phyloP scores from a whole-genome alignment of 225 moss, liverwort and hornwort species.

The Takakia lepidozioides region DNA sequence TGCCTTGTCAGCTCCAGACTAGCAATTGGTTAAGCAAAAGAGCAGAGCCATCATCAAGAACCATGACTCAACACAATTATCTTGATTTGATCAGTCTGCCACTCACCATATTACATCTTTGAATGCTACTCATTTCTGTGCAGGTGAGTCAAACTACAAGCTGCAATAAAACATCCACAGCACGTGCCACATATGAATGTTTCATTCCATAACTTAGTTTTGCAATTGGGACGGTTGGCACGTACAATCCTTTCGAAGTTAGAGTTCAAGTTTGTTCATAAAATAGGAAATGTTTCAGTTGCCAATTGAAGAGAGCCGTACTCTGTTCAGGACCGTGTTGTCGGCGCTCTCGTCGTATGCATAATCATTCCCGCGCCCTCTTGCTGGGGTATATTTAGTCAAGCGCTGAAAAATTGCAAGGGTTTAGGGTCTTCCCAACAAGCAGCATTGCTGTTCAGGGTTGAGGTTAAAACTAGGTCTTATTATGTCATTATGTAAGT shows the following conservation, averaged over 20 bases:
- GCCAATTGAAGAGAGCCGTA: conserved; percentile 31
- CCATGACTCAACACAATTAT: too few species aligned
- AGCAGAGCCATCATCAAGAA: too few species aligned
- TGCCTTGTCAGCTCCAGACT: too few species aligned
- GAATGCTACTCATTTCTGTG: not conserved
- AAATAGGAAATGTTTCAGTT: conserved; percentile 5
- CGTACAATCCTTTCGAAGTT: too few species aligned
- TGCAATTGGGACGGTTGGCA: too few species aligned
- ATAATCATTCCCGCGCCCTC: conserved; percentile 43
- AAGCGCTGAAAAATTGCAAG: conserved; percentile 42
- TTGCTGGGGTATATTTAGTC: conserved; percentile 49
- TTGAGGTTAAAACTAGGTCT: too few species aligned
- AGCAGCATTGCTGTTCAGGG: conserved; percentile 19
- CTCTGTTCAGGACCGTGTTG: conserved; percentile 46
- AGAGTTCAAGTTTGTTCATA: too few species aligned
- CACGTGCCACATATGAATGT: not conserved
- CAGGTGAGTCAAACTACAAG: not conserved
- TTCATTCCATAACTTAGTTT: not conserved
- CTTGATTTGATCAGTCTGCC: too few species aligned
- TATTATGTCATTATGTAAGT: too few species aligned
- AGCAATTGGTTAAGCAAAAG: too few species aligned
- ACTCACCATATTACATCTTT: too few species aligned
- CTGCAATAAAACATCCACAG: not conserved
- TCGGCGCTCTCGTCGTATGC: conserved; percentile 32
- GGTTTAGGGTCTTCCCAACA: conserved; percentile 23